Evolutionary conservation across 192 early-diverging fungal genomes (phyloP).

Genomic region (Borealophlyctis nickersoniae): DNA sequence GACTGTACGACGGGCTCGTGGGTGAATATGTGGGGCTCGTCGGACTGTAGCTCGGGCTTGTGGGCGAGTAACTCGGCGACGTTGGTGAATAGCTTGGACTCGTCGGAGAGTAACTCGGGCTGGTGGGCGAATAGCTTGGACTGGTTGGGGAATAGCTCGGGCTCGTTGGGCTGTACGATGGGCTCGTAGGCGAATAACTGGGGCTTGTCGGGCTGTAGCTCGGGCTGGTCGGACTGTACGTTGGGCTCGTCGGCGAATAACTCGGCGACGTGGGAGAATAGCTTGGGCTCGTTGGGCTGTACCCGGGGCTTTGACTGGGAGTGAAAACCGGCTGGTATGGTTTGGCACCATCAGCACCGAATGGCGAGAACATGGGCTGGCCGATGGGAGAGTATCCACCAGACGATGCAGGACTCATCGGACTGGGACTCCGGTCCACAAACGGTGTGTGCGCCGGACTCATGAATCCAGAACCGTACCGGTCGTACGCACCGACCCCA

Average conservation of each 20-base stretch:
- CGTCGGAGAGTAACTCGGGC: conserved; percentile 71
- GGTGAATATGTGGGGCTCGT: conserved; percentile 64
- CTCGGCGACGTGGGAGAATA: conserved; percentile 70
- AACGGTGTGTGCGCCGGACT: conserved; percentile 82
- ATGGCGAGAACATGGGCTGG: conserved; percentile 81
- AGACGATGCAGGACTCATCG: conserved; percentile 24
- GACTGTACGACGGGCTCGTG: conserved; percentile 51
- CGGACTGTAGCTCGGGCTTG: conserved; percentile 69
- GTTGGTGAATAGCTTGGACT: conserved; percentile 62
- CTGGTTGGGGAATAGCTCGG: conserved; percentile 76
- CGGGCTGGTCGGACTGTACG: conserved; percentile 60
- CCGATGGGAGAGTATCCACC: conserved; percentile 52
- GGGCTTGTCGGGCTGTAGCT: conserved; percentile 58
- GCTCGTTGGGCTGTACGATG: conserved; percentile 72
- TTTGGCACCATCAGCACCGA: conserved; percentile 71
- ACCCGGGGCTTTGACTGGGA: conserved; percentile 68
- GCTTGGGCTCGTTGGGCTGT: conserved; percentile 55
- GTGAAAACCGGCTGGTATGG: conserved; percentile 49
- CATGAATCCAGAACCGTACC: conserved; percentile 44
- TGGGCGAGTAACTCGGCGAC: conserved; percentile 63
- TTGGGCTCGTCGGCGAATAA: conserved; percentile 65
- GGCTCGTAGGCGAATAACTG: conserved; percentile 60
- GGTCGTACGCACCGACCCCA: conserved; percentile 9
- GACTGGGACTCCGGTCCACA: conserved; percentile 44
- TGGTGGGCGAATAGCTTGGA: conserved; percentile 75